phyloP scores from a whole-genome alignment of 441 rosid species.

The Croton setiger region DNA sequence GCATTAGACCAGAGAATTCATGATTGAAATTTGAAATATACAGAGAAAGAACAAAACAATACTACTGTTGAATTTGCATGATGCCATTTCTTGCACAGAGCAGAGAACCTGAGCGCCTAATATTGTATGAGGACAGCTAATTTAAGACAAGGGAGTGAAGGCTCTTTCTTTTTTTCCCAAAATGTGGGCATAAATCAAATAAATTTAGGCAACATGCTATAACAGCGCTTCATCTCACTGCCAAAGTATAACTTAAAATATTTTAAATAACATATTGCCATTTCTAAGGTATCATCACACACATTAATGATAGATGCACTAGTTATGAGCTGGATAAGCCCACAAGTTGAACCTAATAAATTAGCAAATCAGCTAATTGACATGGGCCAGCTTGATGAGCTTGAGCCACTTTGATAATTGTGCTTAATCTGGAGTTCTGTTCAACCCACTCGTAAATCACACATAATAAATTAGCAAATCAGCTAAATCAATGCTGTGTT shows the following conservation, averaged over 20 bases:
- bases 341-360: neutral
- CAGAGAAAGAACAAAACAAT: neutral
- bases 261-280: conserved; percentile 1
- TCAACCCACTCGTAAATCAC: neutral
- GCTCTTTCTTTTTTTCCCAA: neutral
- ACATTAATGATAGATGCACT: neutral
- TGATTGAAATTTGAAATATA: neutral
- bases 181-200: neutral
- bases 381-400: neutral
- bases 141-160: neutral
- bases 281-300: neutral
- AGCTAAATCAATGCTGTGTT: neutral
- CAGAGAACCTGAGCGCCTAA: neutral
- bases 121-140: neutral
- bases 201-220: neutral
- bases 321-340: neutral
- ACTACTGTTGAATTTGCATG: neutral
- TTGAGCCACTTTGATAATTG: neutral
- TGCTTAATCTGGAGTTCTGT: neutral
- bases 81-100: neutral
- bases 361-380: too few relatives aligned
- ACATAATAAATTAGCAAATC: neutral
- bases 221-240: neutral
- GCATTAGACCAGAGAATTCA: neutral
- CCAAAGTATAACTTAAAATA: neutral